These are phyloP conservation scores for Fraxinus cuspidata DNA, from an alignment of 257 asterid species.

Conservation along the genomic window DNA sequence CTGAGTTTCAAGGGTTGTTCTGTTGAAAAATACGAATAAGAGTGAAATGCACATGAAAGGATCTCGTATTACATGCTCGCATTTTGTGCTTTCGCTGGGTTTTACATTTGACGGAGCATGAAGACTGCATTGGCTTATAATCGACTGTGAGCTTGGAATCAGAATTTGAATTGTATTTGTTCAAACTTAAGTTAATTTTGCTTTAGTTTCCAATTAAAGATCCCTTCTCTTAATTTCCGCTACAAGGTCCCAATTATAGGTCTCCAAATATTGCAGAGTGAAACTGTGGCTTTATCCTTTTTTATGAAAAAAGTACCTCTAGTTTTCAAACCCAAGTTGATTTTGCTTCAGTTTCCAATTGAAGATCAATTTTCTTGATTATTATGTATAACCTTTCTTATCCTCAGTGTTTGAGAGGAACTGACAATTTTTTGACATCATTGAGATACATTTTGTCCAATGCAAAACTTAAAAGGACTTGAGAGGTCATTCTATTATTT, in stretches of 20 bases:
- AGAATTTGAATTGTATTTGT: background rate
- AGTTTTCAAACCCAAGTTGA: background rate
- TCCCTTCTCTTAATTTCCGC: background rate
- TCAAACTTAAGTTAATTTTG: background rate
- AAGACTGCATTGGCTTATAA: background rate
- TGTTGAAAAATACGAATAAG: background rate
- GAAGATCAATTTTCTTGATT: background rate
- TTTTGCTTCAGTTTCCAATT: background rate
- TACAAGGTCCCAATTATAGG: background rate
- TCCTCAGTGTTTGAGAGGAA: background rate
- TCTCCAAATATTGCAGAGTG: background rate
- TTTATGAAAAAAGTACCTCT: background rate
- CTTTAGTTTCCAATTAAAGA: background rate
- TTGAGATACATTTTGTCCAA: background rate
- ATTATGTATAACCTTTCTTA: background rate
- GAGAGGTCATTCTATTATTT: background rate
- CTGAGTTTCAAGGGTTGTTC: background rate
- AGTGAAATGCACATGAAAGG: background rate
- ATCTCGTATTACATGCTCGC: background rate
- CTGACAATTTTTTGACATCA: background rate
- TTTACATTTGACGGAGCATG: background rate
- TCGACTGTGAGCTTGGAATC: background rate
- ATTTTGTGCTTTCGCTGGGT: background rate
- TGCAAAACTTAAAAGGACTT: background rate
- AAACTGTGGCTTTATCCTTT: background rate